Conservation (phyloP, 139 green algal species). For the Parachlorella kessleri region DNA sequence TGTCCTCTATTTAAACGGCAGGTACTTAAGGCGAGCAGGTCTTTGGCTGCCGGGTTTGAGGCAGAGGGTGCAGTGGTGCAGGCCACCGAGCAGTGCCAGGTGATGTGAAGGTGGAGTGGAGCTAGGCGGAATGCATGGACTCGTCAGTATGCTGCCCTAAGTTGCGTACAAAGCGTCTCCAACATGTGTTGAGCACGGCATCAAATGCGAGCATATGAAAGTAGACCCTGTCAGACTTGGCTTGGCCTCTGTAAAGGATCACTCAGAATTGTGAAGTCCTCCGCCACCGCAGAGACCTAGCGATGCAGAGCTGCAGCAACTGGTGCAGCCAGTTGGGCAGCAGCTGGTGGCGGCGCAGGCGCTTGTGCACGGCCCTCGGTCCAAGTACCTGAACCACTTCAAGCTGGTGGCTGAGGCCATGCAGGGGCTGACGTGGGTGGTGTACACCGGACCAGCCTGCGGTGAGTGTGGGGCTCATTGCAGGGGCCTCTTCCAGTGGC, state of each 20-base stretch:
- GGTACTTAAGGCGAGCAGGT: constrained; percentile 10
- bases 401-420: constrained; percentile 79
- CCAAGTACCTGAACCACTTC: constrained; percentile 58
- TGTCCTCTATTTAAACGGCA: too few species aligned
- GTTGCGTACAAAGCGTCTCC: too few species aligned
- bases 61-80: constrained; percentile 40
- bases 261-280: too few species aligned
- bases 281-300: constrained; percentile 58
- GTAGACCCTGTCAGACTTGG: too few species aligned
- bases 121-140: too few species aligned
- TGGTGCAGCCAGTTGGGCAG: constrained; percentile 71
- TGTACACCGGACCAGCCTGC: constrained; percentile 77
- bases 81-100: constrained; percentile 44
- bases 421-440: constrained; percentile 80
- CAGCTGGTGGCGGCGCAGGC: constrained; percentile 57
- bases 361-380: constrained; percentile 60
- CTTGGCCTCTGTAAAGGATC: too few species aligned
- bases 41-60: constrained; percentile 37
- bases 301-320: constrained; percentile 57
- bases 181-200: too few species aligned
- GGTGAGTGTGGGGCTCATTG: constrained; percentile 61
- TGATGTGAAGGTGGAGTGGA: constrained; percentile 5
- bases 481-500: too few species aligned
- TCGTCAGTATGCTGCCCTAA: too few species aligned
- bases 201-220: too few species aligned